A percentile compares a stretch with the other conserved stretches of the same genome.
These are phyloP conservation scores for Neurospora sublineolata DNA, from an alignment of 495 filamentous ascomycete genomes.

Conservation along the genomic window DNA sequence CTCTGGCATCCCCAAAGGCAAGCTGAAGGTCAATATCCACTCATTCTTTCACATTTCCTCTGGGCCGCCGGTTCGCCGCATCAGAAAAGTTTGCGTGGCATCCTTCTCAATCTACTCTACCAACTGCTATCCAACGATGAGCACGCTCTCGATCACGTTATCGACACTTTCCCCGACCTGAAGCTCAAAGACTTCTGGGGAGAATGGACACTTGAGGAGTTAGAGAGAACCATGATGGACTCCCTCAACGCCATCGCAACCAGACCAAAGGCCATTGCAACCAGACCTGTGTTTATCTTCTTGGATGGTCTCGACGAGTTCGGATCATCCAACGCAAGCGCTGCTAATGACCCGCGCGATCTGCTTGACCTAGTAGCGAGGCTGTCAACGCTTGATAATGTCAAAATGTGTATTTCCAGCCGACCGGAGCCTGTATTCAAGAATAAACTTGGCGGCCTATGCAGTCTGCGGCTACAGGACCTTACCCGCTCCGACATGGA, in stretches of 20 bases:
- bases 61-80: conserved; percentile 14
- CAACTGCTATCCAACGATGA: conserved; percentile 14
- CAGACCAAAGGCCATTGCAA: neutral
- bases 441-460: neutral
- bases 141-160: conserved; percentile 2
- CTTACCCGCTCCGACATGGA: conserved; percentile 23
- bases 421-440: conserved; percentile 8
- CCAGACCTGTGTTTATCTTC: conserved; percentile 11
- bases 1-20: neutral
- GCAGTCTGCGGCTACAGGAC: conserved; percentile 19
- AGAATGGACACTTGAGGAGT: conserved; percentile 7
- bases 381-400: conserved; percentile 1
- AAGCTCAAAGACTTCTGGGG: conserved; percentile 1
- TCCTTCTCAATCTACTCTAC: conserved; percentile 21
- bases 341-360: neutral
- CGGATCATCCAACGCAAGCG: neutral
- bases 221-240: conserved; percentile 1
- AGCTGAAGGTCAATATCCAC: neutral
- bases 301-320: conserved; percentile 17
- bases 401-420: conserved; percentile 11
- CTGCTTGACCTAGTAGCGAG: neutral
- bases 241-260: neutral
- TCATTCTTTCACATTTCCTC: conserved; percentile 23
- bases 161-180: neutral
- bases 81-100: conserved; percentile 17